A percentile compares a stretch with the other conserved stretches of the same genome.
phyloP scores from a whole-genome alignment of 345 rosid genomes.

The Anacardium occidentale region DNA sequence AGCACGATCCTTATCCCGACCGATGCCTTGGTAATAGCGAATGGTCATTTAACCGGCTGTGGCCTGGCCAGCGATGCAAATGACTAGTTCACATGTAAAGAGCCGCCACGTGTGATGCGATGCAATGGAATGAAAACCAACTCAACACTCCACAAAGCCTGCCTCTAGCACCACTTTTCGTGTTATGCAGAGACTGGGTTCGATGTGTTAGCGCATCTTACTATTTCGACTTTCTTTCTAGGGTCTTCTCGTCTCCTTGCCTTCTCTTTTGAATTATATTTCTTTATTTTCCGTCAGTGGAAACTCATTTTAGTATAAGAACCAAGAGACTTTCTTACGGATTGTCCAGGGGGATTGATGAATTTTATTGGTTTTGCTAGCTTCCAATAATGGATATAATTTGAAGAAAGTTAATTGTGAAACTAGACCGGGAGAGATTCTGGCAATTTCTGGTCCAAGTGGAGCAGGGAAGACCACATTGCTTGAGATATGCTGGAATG shows the following conservation, averaged over 20 bases:
- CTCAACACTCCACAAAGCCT: neutral
- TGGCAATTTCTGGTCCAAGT: constrained; percentile 36
- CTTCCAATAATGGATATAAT: constrained; percentile 8
- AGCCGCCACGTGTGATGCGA: neutral
- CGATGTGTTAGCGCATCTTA: constrained; percentile 35
- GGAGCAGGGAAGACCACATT: constrained; percentile 37
- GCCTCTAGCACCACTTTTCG: too few species aligned
- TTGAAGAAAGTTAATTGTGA: constrained; percentile 30
- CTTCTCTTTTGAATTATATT: neutral
- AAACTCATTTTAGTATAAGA: constrained; percentile 22
- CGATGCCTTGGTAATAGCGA: neutral
- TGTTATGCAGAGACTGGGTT: too few species aligned
- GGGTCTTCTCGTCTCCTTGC: neutral
- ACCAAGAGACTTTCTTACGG: constrained; percentile 26
- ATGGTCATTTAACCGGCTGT: constrained; percentile 8
- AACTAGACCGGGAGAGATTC: constrained; percentile 31
- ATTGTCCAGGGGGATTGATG: constrained; percentile 10
- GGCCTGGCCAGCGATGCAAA: constrained; percentile 5
- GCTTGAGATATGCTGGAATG: constrained; percentile 29
- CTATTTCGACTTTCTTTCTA: constrained; percentile 7
- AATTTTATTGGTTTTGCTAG: constrained; percentile 21
- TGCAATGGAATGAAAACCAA: neutral
- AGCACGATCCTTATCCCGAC: neutral
- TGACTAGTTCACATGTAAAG: constrained; percentile 19
- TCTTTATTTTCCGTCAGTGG: constrained; percentile 16